Evolutionary conservation across 768 basidiomycete genomes (phyloP).

Genomic region (Leccinum subgranulosum): DNA sequence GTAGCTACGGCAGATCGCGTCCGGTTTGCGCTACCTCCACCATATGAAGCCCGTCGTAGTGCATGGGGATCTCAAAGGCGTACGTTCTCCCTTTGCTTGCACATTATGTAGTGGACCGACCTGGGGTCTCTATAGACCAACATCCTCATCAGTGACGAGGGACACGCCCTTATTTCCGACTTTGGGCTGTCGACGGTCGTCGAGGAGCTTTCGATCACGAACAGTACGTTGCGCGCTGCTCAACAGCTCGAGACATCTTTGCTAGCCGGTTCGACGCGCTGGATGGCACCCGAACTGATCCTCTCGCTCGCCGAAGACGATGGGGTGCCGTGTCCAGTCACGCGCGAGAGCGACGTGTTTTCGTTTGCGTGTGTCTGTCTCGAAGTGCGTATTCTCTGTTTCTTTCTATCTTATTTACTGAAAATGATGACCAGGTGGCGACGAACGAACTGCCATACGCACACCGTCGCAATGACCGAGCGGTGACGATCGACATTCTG

Average conservation of each 20-base stretch:
- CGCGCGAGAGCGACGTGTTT: slow-evolving; percentile 56
- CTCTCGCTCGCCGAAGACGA: slow-evolving; percentile 48
- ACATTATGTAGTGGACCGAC: background rate
- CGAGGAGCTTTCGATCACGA: slow-evolving; percentile 44
- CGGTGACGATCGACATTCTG: slow-evolving; percentile 54
- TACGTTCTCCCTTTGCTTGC: slow-evolving; percentile 24
- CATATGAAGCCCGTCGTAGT: slow-evolving; percentile 51
- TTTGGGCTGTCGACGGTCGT: slow-evolving; percentile 60
- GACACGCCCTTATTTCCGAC: slow-evolving; percentile 55
- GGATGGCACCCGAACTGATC: slow-evolving; percentile 56
- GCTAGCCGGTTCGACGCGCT: slow-evolving; percentile 34
- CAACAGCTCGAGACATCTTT: slow-evolving; percentile 32
- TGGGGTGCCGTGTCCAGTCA: slow-evolving; percentile 40
- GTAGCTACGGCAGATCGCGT: slow-evolving; percentile 53
- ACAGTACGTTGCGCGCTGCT: slow-evolving; percentile 18
- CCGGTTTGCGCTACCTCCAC: slow-evolving; percentile 57
- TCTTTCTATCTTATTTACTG: background rate
- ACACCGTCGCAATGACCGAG: slow-evolving; percentile 51
- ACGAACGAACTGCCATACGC: slow-evolving; percentile 52
- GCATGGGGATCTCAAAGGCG: slow-evolving; percentile 63
- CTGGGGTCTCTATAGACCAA: slow-evolving; percentile 42
- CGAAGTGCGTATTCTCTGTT: slow-evolving; percentile 38
- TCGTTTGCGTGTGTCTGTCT: slow-evolving; percentile 59
- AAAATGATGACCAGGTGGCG: slow-evolving; percentile 36
- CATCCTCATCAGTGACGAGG: slow-evolving; percentile 52